These are phyloP conservation scores for Solanum hybrid DNA, from an alignment of 305 asterid genomes.

Conservation along the genomic window DNA sequence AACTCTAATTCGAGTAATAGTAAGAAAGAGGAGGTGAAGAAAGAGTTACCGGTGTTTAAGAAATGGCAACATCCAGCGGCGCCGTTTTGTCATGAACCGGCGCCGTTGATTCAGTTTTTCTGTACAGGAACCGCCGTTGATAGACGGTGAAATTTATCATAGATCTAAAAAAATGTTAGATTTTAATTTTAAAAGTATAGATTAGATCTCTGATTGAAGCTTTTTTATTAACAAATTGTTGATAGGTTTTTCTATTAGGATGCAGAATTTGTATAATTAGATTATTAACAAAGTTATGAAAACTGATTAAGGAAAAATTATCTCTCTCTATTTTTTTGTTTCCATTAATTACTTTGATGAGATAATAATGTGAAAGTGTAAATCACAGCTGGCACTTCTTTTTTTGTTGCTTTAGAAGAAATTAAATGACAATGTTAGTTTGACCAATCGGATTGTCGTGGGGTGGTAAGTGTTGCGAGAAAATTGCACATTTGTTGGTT, in stretches of 20 bases:
- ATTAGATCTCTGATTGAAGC: neutral
- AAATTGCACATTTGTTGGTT: neutral
- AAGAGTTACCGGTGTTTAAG: slow-evolving; percentile 18
- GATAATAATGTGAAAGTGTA: neutral
- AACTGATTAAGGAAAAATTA: neutral
- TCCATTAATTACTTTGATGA: neutral
- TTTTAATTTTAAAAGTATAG: neutral
- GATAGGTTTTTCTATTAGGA: neutral
- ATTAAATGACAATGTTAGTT: neutral
- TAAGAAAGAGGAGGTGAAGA: slow-evolving; percentile 20
- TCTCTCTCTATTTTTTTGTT: neutral
- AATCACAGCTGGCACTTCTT: neutral
- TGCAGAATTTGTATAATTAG: neutral
- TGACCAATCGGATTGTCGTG: neutral
- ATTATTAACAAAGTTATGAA: neutral
- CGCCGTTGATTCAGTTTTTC: slow-evolving; percentile 49
- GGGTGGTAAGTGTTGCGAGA: neutral
- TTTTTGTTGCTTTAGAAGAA: neutral
- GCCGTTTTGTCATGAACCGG: slow-evolving; percentile 59
- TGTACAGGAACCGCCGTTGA: slow-evolving; percentile 30
- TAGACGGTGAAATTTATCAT: slow-evolving; percentile 17
- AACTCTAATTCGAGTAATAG: neutral
- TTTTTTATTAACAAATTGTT: neutral
- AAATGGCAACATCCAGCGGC: slow-evolving; percentile 95
- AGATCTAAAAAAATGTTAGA: neutral